Evolutionary conservation across 371 early-diverging fungal genomes (phyloP).

Genomic region (Vairimorpha ceranae): DNA sequence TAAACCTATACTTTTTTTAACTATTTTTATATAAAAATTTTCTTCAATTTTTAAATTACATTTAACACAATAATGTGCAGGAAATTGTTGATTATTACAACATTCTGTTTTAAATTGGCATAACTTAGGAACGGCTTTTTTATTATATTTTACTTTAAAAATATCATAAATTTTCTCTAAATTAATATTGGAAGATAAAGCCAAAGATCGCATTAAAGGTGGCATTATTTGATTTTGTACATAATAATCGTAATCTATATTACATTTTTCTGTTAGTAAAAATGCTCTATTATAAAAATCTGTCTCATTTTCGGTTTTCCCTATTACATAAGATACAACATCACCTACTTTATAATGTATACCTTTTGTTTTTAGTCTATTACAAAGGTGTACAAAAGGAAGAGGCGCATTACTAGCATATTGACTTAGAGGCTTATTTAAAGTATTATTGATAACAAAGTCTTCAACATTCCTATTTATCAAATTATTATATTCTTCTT

Average conservation of each 20-base stretch:
- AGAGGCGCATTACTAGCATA: slow-evolving; percentile 79
- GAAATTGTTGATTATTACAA: slow-evolving; percentile 51
- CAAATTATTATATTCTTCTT: background rate
- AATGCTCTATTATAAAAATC: slow-evolving; percentile 71
- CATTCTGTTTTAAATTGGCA: slow-evolving; percentile 48
- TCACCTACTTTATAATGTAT: slow-evolving; percentile 73
- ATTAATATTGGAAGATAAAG: slow-evolving; percentile 9
- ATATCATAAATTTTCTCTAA: slow-evolving; percentile 33
- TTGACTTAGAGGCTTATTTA: slow-evolving; percentile 80
- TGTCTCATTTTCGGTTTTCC: slow-evolving; percentile 65
- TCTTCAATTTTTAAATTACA: slow-evolving; percentile 41
- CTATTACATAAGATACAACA: slow-evolving; percentile 88
- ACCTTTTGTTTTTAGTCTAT: slow-evolving; percentile 71
- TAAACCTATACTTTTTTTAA: slow-evolving; percentile 40
- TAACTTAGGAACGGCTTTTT: background rate
- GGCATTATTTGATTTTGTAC: slow-evolving; percentile 86
- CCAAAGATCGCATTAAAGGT: slow-evolving; percentile 65
- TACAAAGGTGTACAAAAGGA: slow-evolving; percentile 90
- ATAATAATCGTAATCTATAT: slow-evolving; percentile 83
- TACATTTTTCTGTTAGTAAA: slow-evolving; percentile 72
- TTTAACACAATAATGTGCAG: slow-evolving; percentile 33
- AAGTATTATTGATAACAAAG: slow-evolving; percentile 75
- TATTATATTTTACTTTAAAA: slow-evolving; percentile 34
- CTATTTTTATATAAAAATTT: slow-evolving; percentile 38
- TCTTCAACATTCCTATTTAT: slow-evolving; percentile 68